Conservation (phyloP, 192 early-diverging fungal genomes). For the Mortierella antarctica region DNA sequence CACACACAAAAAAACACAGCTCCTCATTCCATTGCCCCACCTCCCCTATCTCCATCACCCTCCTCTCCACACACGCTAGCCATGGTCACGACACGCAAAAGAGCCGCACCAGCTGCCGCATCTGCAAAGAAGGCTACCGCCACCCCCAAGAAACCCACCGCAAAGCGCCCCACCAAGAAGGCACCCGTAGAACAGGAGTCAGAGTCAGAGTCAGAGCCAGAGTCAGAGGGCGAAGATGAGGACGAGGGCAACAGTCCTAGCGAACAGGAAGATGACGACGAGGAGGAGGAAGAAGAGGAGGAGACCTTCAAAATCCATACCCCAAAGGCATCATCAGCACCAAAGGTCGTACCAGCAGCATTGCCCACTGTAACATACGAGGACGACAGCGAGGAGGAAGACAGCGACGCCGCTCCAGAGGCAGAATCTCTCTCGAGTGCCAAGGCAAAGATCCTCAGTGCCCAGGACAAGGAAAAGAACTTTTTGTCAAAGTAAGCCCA, state of each 20-base stretch:
- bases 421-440: conserved; percentile 47
- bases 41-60: background rate
- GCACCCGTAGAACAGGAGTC: conserved; percentile 16
- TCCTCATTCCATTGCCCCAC: background rate
- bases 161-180: conserved; percentile 21
- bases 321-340: conserved; percentile 28
- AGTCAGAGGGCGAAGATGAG: conserved; percentile 6
- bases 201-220: conserved; percentile 5
- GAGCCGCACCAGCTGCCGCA: conserved; percentile 6
- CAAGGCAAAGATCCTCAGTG: conserved; percentile 38
- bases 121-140: conserved; percentile 8
- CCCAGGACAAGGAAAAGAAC: conserved; percentile 45
- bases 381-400: conserved; percentile 43
- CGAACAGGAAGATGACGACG: conserved; percentile 4
- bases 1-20: background rate
- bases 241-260: conserved; percentile 3
- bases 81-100: conserved; percentile 47
- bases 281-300: conserved; percentile 10
- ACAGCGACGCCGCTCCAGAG: conserved; percentile 45
- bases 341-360: conserved; percentile 16
- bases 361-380: conserved; percentile 34
- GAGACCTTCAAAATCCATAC: conserved; percentile 51
- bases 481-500: conserved; percentile 47
- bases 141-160: conserved; percentile 11
- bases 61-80: background rate